Evolutionary conservation across 331 rosid species (phyloP).

Genomic region (Quercus tomentella): DNA sequence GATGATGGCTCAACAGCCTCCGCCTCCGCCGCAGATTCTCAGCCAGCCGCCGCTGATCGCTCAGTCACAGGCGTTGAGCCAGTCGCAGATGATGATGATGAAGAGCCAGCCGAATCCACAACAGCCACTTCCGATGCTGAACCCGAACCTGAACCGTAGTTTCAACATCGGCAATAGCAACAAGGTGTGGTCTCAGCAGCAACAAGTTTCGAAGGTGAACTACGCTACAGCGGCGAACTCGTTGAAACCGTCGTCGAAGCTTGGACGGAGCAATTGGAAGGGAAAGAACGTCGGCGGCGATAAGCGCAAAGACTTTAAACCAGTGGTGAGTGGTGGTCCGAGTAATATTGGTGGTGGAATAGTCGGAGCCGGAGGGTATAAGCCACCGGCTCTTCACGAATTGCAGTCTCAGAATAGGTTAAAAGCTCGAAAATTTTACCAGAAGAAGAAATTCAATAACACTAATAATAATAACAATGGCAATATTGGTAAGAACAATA

Average conservation of each 20-base stretch:
- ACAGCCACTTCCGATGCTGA: slow-evolving; percentile 28
- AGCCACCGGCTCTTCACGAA: slow-evolving; percentile 76
- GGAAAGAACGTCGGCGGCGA: slow-evolving; percentile 54
- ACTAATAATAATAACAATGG: not conserved
- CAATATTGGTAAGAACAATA: not conserved
- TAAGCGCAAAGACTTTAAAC: slow-evolving; percentile 40
- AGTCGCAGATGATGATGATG: slow-evolving; percentile 29
- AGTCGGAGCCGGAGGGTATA: slow-evolving; percentile 30
- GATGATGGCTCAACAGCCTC: slow-evolving; percentile 17
- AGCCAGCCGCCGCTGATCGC: slow-evolving; percentile 10
- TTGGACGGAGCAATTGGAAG: slow-evolving; percentile 70
- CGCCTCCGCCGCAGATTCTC: not conserved
- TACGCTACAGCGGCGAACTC: slow-evolving; percentile 17
- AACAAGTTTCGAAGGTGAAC: slow-evolving; percentile 16
- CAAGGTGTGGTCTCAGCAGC: slow-evolving; percentile 37
- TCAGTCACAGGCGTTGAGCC: slow-evolving; percentile 16
- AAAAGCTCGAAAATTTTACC: slow-evolving; percentile 60
- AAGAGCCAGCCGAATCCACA: slow-evolving; percentile 31
- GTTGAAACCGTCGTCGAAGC: not conserved
- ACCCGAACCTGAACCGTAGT: slow-evolving; percentile 38
- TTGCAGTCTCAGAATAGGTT: slow-evolving; percentile 78
- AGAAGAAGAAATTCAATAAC: slow-evolving; percentile 59
- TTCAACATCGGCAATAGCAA: not conserved
- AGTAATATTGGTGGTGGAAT: slow-evolving; percentile 14
- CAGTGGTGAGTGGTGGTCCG: slow-evolving; percentile 21